Evolutionary conservation across 768 basidiomycete species (phyloP), one percentile per base, ranked within the genome.

Genomic region (Dendrothele bispora): DNA sequence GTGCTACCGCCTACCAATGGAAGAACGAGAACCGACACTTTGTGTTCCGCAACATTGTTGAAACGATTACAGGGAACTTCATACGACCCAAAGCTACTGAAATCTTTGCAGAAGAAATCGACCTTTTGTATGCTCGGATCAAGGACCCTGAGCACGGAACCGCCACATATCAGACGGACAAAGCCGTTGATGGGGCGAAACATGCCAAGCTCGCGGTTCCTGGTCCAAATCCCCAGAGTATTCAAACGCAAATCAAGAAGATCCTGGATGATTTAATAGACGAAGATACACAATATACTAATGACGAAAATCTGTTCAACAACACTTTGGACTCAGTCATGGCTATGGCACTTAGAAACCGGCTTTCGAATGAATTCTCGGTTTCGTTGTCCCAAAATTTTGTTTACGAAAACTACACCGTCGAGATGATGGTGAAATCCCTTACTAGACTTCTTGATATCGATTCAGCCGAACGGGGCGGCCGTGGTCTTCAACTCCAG

Each of bases 51-150:
- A n/a, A n/a, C n/a, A n/a, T n/a, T n/a, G n/a, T n/a, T n/a, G n/a
- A n/a, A n/a, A n/a, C n/a, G n/a, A n/a, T 41, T 24, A 11, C 22
- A 52, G 51, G 51, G 18, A 52, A 52, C 28, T 49, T 49, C 41
- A 52, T 52, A 1, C 46, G 51, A 25, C 47, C 51, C n/a, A 52
- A 52, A 48, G 51, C 49, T 24, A 25, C 8, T 11, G 39, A 41
- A 22, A 14, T 43, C 2, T 52, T 52, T 25, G 18, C 26, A 26
- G 47, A 52, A n/a, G 51, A 52, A 37, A 48, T 52, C 20, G 47
- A 52, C 3, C 4, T 20, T 14, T 26, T 52, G 32, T 52, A 52
- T 30, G n/a, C n/a, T n/a, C n/a, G n/a, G n/a, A n/a, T n/a, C n/a
- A n/a, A n/a, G n/a, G n/a, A n/a, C n/a, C n/a, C n/a, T n/a, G n/a